phyloP scores from a whole-genome alignment of 441 rosid genomes.

The Mallotus repandus region DNA sequence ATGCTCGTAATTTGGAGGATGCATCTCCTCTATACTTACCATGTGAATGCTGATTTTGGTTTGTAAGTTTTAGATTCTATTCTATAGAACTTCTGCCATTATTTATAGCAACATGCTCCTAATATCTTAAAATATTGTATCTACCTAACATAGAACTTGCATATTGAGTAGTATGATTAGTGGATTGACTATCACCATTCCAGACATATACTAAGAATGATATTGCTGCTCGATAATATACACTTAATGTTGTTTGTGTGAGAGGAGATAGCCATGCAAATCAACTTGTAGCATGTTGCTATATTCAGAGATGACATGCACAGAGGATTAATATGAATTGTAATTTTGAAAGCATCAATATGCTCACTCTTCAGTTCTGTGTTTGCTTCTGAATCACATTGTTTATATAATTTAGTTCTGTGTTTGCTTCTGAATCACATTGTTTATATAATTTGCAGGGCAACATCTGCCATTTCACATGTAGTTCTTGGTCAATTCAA shows the following conservation, averaged over 20 bases:
- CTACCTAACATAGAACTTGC: no score
- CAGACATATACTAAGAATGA: background rate
- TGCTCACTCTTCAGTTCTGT: constrained; percentile 5
- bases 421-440: constrained; percentile 6
- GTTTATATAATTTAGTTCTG: background rate
- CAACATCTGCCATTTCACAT: constrained; percentile 66
- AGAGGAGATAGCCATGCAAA: background rate
- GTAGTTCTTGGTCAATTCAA: constrained; percentile 77
- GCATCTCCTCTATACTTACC: background rate
- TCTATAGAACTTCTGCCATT: background rate
- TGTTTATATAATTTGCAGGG: constrained; percentile 37
- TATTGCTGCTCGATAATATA: background rate
- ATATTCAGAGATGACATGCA: background rate
- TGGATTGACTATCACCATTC: no score
- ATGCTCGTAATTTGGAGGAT: background rate
- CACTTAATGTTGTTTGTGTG: background rate
- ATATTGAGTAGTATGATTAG: no score
- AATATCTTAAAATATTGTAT: no score
- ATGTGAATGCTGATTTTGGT: background rate
- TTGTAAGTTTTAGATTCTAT: background rate
- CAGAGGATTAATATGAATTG: background rate
- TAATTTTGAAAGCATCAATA: background rate
- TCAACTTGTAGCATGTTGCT: background rate
- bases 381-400: constrained; percentile 6
- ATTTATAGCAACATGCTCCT: background rate